A percentile compares a stretch with the other conserved stretches of the same genome.
phyloP scores from a whole-genome alignment of 2,329 filamentous ascomycete species.

The Fusarium succisae region DNA sequence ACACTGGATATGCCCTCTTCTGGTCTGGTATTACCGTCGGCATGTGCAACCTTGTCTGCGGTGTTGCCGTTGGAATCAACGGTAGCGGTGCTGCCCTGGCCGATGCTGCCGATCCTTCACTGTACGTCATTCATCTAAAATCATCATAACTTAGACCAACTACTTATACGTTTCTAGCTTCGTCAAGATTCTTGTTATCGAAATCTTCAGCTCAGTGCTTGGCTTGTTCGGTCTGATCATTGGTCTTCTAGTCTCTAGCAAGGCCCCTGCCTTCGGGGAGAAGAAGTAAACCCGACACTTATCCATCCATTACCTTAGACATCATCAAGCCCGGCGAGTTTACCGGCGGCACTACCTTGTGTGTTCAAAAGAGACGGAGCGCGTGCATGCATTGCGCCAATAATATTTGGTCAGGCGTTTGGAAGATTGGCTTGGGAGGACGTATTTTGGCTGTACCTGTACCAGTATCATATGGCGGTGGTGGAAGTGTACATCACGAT shows the following conservation, averaged over 20 bases:
- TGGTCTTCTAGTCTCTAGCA: conserved; percentile 86
- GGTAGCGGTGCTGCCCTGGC: conserved; percentile 95
- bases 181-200: conserved; percentile 98
- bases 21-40: conserved; percentile 96
- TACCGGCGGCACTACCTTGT: conserved; percentile 27
- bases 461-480: conserved; percentile 46
- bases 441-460: conserved; percentile 49
- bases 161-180: conserved; percentile 68
- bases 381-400: conserved; percentile 50
- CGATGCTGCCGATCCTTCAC: conserved; percentile 88
- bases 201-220: conserved; percentile 98
- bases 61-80: conserved; percentile 97
- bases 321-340: conserved; percentile 22
- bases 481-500: conserved; percentile 48
- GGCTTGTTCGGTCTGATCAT: conserved; percentile 97
- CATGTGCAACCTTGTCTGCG: conserved; percentile 94
- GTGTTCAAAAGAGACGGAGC: conserved; percentile 38
- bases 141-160: neutral
- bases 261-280: conserved; percentile 77
- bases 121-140: conserved; percentile 67
- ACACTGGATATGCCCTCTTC: conserved; percentile 94
- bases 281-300: conserved; percentile 26
- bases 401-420: conserved; percentile 53
- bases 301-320: conserved; percentile 10
- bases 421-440: conserved; percentile 50